Conservation (phyloP, 2,329 filamentous ascomycete genomes). For the Fusarium udum region DNA sequence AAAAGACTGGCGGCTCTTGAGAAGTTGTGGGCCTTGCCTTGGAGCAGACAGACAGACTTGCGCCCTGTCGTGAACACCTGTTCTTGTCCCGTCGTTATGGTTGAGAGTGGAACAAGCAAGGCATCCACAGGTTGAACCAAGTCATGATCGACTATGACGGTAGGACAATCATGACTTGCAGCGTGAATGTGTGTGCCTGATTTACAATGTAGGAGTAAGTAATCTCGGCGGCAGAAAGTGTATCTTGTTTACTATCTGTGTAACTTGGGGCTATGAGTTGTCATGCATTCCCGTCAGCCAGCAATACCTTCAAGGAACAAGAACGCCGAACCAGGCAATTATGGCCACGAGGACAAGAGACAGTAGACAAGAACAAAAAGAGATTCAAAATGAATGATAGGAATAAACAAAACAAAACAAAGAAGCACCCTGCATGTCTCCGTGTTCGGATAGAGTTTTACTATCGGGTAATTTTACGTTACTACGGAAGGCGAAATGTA, state of each 20-base stretch:
- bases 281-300: conserved; percentile 41
- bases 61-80: conserved; percentile 5
- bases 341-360: conserved; percentile 30
- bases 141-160: conserved; percentile 25
- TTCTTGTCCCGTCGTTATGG: conserved; percentile 25
- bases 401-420: background rate
- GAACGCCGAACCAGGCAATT: conserved; percentile 31
- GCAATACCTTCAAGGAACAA: background rate
- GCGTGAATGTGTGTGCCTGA: background rate
- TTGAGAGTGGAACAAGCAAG: conserved; percentile 23
- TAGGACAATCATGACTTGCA: conserved; percentile 33
- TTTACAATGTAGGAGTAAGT: background rate
- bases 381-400: conserved; percentile 1
- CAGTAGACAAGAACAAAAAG: background rate
- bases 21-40: background rate
- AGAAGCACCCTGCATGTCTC: conserved; percentile 4
- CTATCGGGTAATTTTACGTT: conserved; percentile 9
- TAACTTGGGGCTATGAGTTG: conserved; percentile 40
- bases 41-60: background rate
- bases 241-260: conserved; percentile 20
- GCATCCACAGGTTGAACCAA: conserved; percentile 19
- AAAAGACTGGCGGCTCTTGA: background rate
- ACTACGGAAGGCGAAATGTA: too few relatives aligned
- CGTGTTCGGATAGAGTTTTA: conserved; percentile 28
- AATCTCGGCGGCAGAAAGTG: background rate